Conservation (phyloP, 371 early-diverging fungal species). For the Mucor irregularis region DNA sequence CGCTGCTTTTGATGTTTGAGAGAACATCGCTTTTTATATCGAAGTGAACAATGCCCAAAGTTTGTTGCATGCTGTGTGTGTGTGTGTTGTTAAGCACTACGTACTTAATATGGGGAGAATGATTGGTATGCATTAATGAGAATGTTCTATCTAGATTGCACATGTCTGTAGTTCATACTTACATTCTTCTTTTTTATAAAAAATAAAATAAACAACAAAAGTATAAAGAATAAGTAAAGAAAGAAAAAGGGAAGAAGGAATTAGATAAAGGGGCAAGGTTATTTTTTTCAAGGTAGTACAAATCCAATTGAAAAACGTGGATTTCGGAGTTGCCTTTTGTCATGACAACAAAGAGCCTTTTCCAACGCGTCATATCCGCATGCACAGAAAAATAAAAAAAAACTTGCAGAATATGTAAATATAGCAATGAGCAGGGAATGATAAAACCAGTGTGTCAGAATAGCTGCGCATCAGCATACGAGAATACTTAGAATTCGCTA, state of each 20-base stretch:
- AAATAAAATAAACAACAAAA: neutral
- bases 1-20: neutral
- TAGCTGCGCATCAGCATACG: no score
- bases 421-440: no score
- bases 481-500: no score
- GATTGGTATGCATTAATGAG: slow-evolving; percentile 4
- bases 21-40: neutral
- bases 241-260: neutral
- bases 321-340: no score
- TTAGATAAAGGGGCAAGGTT: neutral
- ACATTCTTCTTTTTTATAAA: slow-evolving; percentile 1
- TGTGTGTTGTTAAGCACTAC: neutral
- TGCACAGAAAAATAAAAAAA: no score
- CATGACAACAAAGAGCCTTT: no score
- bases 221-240: slow-evolving; percentile 1
- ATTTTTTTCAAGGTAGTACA: no score
- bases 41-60: slow-evolving; percentile 1
- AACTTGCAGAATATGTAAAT: no score
- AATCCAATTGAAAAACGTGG: no score
- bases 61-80: slow-evolving; percentile 2
- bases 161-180: neutral
- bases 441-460: no score
- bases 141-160: neutral
- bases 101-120: neutral
- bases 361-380: no score